Percentiles rank a stretch among this genome's conserved stretches.
Conservation (phyloP, 345 rosid genomes). For the Noccaea caerulescens region DNA sequence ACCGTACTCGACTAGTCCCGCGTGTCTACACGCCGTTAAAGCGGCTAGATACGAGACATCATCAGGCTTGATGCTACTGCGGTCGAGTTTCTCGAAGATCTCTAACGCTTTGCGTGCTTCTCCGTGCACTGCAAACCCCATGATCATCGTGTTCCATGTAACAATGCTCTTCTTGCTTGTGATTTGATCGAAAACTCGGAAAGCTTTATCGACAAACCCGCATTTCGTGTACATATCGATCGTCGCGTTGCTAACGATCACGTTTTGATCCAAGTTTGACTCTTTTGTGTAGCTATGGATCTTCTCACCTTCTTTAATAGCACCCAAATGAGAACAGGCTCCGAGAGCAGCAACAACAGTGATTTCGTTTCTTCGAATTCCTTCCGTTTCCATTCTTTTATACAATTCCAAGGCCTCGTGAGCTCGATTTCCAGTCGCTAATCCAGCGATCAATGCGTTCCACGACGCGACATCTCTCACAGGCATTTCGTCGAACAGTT, state of each 20-base stretch:
- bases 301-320: slow-evolving; percentile 63
- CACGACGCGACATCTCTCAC: slow-evolving; percentile 75
- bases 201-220: slow-evolving; percentile 74
- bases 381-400: slow-evolving; percentile 59
- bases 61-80: slow-evolving; percentile 57
- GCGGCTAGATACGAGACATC: slow-evolving; percentile 68
- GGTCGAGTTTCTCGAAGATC: slow-evolving; percentile 59
- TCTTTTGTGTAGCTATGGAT: slow-evolving; percentile 53
- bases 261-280: slow-evolving; percentile 59
- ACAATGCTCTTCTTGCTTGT: slow-evolving; percentile 55
- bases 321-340: slow-evolving; percentile 84
- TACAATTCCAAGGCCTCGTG: slow-evolving; percentile 68
- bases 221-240: slow-evolving; percentile 89
- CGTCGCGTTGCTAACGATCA: slow-evolving; percentile 68
- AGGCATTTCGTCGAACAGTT: slow-evolving; percentile 77
- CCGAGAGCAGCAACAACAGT: slow-evolving; percentile 79
- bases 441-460: slow-evolving; percentile 84
- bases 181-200: slow-evolving; percentile 57
- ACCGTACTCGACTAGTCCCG: slow-evolving; percentile 82
- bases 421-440: slow-evolving; percentile 66
- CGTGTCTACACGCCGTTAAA: slow-evolving; percentile 79
- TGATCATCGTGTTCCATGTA: slow-evolving; percentile 92
- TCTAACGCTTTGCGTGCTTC: slow-evolving; percentile 64
- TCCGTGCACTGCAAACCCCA: slow-evolving; percentile 85
- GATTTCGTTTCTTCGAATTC: slow-evolving; percentile 62